Evolutionary conservation across 2,329 filamentous ascomycete species (phyloP), one percentile per base, ranked within the genome.

Genomic region (Trichoderma semiorbis): DNA sequence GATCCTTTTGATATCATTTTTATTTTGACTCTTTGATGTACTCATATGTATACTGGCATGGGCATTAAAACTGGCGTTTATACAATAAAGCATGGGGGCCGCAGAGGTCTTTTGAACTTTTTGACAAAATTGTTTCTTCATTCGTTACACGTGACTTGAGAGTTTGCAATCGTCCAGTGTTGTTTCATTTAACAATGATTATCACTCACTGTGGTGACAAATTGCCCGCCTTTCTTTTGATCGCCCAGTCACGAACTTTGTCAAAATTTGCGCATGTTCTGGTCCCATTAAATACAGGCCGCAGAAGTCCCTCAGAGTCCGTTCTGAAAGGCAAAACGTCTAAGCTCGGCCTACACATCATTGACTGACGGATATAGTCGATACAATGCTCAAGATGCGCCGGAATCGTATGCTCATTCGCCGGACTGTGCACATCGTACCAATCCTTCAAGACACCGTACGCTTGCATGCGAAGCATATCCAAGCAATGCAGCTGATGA

Each of bases 51-150:
- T 26, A 61, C 18, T 30, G 66, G 66, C 53, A 69, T 30, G 66
- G 66, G 66, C 66, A 69, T 69, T 60, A 39, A 68, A 68, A 30
- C 53, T 47, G 66, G 66, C 66, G 66, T 69, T 61, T 16, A 69
- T 47, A 50, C 55, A 57, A 60, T 69, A 60, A 24, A 69, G 10
- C 55, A 61, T 7, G 34, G 53, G 66, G 43, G 58, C 36, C 18
- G 26, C 66, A 32, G 16, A 43, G 36, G 66, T 68, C 66, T 26
- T 68, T 67, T 57, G 65, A 68, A 61, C 24, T 34, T 67, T 61
- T 58, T 18, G 26, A 18, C 53, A 60, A 60, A 2, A 18, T 60
- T 18, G 16, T 60, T 60, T 50, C 12, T 34, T 26, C 21, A 16
- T 18, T 5, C 7, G 16, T 8, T 26, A 34, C 3, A 21, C 24